Evolutionary conservation across 1,284 basidiomycete genomes (phyloP), one percentile per base, ranked within the genome.

Genomic region (Ceratobasidium sp.): DNA sequence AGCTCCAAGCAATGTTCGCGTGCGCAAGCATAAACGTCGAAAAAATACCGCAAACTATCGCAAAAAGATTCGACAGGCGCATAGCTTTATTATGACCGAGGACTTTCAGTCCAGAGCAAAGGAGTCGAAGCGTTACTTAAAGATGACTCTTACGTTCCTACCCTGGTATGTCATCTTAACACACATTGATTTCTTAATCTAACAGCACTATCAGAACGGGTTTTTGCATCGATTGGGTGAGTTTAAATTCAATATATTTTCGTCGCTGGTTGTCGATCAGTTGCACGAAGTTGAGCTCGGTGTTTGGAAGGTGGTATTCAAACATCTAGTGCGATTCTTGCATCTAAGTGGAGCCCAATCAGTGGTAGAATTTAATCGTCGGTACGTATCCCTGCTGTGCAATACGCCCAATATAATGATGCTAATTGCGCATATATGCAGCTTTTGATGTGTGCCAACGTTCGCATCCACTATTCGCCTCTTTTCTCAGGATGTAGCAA

Each of bases 261-360:
- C 35, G 3, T 50, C 73, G 5, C 74, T 77, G 1, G 58, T 59
- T 7, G 62, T 73, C 21, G 77, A 77, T 50, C 38, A 76, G n/a
- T 46, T 77, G 41, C 70, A 73, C 47, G 75, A 77, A 52, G 54
- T 76, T 41, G 76, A 76, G 55, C 63, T 76, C 4, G 75, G 73
- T 1, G 72, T 73, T 4, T 80, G 78, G 78, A 80, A 80, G 70
- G 52, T 75, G 14, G 16, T 80, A 14, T 74, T 80, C 46, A 76
- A 74, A 1, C 79, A 80, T 64, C 59, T 80, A 1, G 62, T 81
- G 30, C 77, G 78, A 0, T 76, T 81, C 4, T 73, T 80, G 7
- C 47, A 78, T 62, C 50, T 76, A n/a, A 9, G 58, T 9, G 75
- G 66, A 13, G 30, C 26, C 18, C 58, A 47, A 4, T 21, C 38